phyloP scores from a whole-genome alignment of 2,329 filamentous ascomycete genomes.

The Fusarium pilosicola region DNA sequence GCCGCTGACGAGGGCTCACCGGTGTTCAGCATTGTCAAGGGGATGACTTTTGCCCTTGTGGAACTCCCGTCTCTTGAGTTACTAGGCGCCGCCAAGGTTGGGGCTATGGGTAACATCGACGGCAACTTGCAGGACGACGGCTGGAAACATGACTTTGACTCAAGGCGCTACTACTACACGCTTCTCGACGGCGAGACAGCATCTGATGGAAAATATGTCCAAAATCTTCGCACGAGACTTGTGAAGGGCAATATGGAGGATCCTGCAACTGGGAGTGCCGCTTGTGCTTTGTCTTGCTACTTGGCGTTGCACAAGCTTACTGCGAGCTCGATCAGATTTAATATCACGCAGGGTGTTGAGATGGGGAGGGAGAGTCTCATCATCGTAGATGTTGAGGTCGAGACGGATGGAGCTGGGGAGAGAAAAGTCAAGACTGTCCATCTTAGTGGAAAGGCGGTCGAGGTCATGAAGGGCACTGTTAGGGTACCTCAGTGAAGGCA shows the following conservation, averaged over 20 bases:
- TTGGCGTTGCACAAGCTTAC: slow-evolving; percentile 54
- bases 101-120: slow-evolving; percentile 48
- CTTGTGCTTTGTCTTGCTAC: slow-evolving; percentile 65
- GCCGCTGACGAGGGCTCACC: slow-evolving; percentile 54
- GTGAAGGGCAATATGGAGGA: slow-evolving; percentile 63
- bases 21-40: slow-evolving; percentile 72
- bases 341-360: slow-evolving; percentile 72
- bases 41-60: slow-evolving; percentile 76
- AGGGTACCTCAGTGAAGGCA: neutral
- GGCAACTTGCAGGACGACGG: slow-evolving; percentile 57
- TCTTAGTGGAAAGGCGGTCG: slow-evolving; percentile 15
- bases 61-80: slow-evolving; percentile 68
- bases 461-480: slow-evolving; percentile 11
- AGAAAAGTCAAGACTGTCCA: slow-evolving; percentile 8
- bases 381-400: slow-evolving; percentile 52
- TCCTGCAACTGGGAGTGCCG: slow-evolving; percentile 70
- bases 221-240: slow-evolving; percentile 67
- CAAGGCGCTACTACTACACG: slow-evolving; percentile 69
- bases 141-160: slow-evolving; percentile 62
- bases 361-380: slow-evolving; percentile 69
- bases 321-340: slow-evolving; percentile 51
- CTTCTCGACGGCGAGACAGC: slow-evolving; percentile 42
- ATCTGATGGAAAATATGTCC: slow-evolving; percentile 33
- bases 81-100: slow-evolving; percentile 56
- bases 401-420: neutral